Conservation (phyloP, 805 yeast species). For the Candida tallmaniae region DNA sequence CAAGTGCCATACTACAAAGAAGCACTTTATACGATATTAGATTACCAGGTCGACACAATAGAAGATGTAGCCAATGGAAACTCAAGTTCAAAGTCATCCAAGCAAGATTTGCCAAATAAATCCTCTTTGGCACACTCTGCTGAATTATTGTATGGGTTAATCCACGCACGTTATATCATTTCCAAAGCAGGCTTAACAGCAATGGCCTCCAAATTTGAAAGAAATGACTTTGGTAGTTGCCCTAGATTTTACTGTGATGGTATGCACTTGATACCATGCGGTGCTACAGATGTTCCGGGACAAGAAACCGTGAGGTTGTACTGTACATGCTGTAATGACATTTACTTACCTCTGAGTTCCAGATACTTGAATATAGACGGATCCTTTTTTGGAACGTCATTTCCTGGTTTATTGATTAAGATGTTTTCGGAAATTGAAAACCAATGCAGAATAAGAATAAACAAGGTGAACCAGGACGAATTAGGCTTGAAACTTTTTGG, state of each 20-base stretch:
- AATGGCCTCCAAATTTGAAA: conserved; percentile 91
- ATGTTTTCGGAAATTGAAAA: conserved; percentile 88
- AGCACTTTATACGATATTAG: conserved; percentile 86
- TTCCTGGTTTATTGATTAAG: conserved; percentile 87
- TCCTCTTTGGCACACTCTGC: conserved; percentile 86
- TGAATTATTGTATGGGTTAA: conserved; percentile 86
- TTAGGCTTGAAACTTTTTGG: conserved; percentile 83
- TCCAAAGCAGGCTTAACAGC: conserved; percentile 86
- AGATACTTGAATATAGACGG: conserved; percentile 89
- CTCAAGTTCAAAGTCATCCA: conserved; percentile 3
- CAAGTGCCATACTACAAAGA: conserved; percentile 89
- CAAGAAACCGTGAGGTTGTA: conserved; percentile 86
- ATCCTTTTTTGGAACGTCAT: conserved; percentile 94
- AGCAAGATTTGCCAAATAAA: conserved; percentile 53
- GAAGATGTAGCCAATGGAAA: conserved; percentile 25
- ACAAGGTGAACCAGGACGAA: conserved; percentile 44
- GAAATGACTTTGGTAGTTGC: conserved; percentile 85
- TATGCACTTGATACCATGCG: conserved; percentile 87
- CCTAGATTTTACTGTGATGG: conserved; percentile 88
- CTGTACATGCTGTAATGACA: conserved; percentile 92
- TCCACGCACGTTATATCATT: conserved; percentile 86
- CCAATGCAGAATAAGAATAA: conserved; percentile 56
- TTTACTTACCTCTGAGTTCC: conserved; percentile 84
- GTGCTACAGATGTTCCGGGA: conserved; percentile 87
- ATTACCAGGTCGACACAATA: conserved; percentile 58